A percentile compares a stretch with the other conserved stretches of the same genome.
These are phyloP conservation scores for Colletotrichum trifolii DNA, from an alignment of 2,329 filamentous ascomycete genomes.

Conservation along the genomic window DNA sequence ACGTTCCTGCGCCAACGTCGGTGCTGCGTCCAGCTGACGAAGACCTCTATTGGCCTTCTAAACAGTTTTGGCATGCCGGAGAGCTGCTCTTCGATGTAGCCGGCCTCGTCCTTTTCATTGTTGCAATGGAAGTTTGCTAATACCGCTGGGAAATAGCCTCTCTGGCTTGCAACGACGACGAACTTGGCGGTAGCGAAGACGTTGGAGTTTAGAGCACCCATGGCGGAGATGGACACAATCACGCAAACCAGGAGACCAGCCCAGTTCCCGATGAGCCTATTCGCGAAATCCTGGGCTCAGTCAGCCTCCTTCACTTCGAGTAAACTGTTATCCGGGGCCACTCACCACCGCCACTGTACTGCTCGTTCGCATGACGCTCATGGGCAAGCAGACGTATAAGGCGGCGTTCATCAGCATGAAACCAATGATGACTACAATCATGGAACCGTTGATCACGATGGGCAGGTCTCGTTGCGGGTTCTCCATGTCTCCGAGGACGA, in stretches of 20 bases:
- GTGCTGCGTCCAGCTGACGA: constrained; percentile 41
- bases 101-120: constrained; percentile 42
- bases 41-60: constrained; percentile 36
- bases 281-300: constrained; percentile 43
- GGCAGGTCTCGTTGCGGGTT: constrained; percentile 46
- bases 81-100: constrained; percentile 39
- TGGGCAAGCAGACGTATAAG: constrained; percentile 55
- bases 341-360: constrained; percentile 56
- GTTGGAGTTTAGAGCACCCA: constrained; percentile 55
- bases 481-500: constrained; percentile 44
- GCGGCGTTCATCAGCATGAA: constrained; percentile 55
- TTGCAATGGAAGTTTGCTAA: constrained; percentile 43
- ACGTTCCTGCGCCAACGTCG: constrained; percentile 39
- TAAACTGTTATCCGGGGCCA: neutral
- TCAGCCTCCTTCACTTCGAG: constrained; percentile 37
- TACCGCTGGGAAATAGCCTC: constrained; percentile 42
- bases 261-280: constrained; percentile 47
- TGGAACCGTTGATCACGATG: constrained; percentile 53
- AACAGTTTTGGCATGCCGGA: constrained; percentile 37
- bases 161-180: constrained; percentile 49
- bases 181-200: constrained; percentile 56
- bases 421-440: constrained; percentile 53
- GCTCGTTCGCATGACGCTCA: constrained; percentile 51
- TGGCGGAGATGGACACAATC: constrained; percentile 52
- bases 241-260: constrained; percentile 52